These are phyloP conservation scores for Vaccinium vitisidaea DNA, from an alignment of 148 eudicot species.

Conservation along the genomic window DNA sequence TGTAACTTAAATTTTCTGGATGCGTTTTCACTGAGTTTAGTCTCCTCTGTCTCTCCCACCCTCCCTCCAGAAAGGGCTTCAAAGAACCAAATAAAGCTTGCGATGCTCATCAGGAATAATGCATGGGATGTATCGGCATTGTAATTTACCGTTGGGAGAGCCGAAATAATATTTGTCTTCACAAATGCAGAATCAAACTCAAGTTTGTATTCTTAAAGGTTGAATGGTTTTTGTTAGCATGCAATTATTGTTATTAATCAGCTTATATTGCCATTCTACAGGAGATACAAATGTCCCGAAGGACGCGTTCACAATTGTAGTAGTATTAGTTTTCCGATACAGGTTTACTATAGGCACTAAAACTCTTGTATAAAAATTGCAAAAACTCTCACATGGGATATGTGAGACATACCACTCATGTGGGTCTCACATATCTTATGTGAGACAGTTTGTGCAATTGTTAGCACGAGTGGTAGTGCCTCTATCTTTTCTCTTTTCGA, in stretches of 20 bases:
- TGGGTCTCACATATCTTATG: too few species aligned
- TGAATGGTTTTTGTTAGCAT: neutral
- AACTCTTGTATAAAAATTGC: too few species aligned
- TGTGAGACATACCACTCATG: too few species aligned
- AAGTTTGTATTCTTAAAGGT: neutral
- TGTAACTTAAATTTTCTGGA: conserved; percentile 29
- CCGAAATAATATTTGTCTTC: neutral
- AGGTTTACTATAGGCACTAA: too few species aligned
- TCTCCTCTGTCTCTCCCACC: neutral
- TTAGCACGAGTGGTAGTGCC: too few species aligned
- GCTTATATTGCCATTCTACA: neutral
- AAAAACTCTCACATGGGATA: too few species aligned
- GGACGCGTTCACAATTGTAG: too few species aligned
- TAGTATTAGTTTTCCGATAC: too few species aligned
- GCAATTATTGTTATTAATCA: neutral
- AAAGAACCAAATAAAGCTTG: conserved; percentile 5
- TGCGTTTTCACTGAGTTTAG: neutral
- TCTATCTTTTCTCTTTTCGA: too few species aligned
- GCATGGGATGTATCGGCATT: neutral
- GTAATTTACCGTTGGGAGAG: neutral
- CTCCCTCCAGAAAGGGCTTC: neutral
- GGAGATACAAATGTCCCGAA: too few species aligned
- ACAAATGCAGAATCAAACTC: too few species aligned
- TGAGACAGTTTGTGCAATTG: too few species aligned
- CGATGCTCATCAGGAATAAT: neutral